These are phyloP conservation scores for Neurospora cerealis DNA, from an alignment of 495 filamentous ascomycete genomes.

Conservation along the genomic window DNA sequence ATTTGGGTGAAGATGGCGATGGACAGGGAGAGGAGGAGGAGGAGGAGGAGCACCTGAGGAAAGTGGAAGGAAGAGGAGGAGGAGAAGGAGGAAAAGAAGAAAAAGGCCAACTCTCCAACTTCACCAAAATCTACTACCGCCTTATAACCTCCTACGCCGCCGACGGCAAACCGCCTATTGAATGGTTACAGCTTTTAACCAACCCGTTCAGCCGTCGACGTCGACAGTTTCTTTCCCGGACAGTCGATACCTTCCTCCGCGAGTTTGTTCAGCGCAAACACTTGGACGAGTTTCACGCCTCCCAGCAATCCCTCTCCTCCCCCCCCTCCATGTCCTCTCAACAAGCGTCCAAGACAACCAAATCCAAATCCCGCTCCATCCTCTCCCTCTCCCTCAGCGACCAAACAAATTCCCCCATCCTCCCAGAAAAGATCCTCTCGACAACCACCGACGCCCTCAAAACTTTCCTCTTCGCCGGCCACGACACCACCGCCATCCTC, in stretches of 20 bases:
- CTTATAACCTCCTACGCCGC: slow-evolving; percentile 14
- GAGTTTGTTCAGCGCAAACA: slow-evolving; percentile 18
- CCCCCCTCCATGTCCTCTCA: background rate
- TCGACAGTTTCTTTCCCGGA: background rate
- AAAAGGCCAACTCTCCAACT: slow-evolving; percentile 9
- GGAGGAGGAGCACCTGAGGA: background rate
- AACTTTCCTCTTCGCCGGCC: slow-evolving; percentile 39
- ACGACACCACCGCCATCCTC: slow-evolving; percentile 38
- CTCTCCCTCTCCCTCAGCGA: slow-evolving; percentile 22
- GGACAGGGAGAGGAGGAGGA: background rate
- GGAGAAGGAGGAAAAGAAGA: background rate
- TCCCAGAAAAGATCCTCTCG: slow-evolving; percentile 13
- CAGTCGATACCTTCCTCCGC: slow-evolving; percentile 11
- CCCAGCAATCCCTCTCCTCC: background rate
- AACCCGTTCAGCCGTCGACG: background rate
- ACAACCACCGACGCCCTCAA: slow-evolving; percentile 25
- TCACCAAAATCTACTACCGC: slow-evolving; percentile 19
- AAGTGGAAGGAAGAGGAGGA: background rate
- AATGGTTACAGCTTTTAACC: slow-evolving; percentile 10
- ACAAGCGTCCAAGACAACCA: background rate
- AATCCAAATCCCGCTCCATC: slow-evolving; percentile 17
- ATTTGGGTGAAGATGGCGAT: background rate
- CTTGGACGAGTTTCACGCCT: slow-evolving; percentile 5
- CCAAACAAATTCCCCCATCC: background rate
- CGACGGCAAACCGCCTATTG: slow-evolving; percentile 5